Conservation (phyloP, 306 rosid genomes). For the Sechiopsis laciniata region DNA sequence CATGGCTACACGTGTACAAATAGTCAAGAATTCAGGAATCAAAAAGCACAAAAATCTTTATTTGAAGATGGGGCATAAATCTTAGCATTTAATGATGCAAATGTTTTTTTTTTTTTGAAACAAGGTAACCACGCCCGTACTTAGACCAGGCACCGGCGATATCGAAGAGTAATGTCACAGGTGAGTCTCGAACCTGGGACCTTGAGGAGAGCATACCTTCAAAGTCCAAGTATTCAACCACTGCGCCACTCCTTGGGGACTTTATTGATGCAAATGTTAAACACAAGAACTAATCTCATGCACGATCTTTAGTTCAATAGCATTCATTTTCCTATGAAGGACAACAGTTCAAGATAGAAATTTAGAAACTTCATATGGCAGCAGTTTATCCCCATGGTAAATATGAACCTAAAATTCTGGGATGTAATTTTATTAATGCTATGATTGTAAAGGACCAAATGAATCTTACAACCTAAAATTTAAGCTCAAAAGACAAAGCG, state of each 20-base stretch:
- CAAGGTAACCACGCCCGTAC: too few species aligned
- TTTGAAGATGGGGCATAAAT: not conserved
- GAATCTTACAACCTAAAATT: not conserved
- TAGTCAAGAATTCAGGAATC: slow-evolving; percentile 26
- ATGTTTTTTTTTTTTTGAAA: too few species aligned
- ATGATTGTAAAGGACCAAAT: not conserved
- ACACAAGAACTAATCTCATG: not conserved
- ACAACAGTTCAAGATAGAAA: not conserved
- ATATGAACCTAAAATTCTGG: not conserved
- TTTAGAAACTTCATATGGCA: not conserved
- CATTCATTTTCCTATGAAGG: not conserved
- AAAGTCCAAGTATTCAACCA: too few species aligned
- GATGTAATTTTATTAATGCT: not conserved
- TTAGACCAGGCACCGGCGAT: too few species aligned
- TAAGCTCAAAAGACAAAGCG: not conserved
- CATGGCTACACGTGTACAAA: slow-evolving; percentile 56
- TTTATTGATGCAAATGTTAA: slow-evolving; percentile 1
- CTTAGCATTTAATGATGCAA: not conserved
- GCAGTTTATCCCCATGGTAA: not conserved
- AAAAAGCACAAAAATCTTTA: slow-evolving; percentile 14
- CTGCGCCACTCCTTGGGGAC: too few species aligned
- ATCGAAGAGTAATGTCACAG: too few species aligned
- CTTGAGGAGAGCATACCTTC: too few species aligned
- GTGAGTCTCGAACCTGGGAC: too few species aligned
- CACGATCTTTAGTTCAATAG: not conserved